phyloP scores from a whole-genome alignment of 164 flowering plant genomes.

The Nymphaea colorata region DNA sequence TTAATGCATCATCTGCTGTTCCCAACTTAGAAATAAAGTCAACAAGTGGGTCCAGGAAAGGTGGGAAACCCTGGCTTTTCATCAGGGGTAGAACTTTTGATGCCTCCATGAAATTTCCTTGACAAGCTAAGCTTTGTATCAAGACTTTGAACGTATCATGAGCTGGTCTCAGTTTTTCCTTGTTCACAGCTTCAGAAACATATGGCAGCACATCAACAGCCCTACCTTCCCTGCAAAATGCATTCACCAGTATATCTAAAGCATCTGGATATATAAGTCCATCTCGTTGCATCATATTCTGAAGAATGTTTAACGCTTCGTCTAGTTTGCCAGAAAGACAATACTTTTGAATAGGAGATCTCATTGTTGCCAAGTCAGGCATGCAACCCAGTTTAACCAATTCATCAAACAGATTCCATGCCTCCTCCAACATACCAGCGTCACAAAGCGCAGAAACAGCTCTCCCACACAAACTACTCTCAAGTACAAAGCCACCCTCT shows the following conservation, averaged over 20 bases:
- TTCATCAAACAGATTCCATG: conserved; percentile 24
- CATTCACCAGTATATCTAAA: conserved; percentile 36
- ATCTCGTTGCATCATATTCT: conserved; percentile 30
- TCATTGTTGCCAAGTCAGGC: conserved; percentile 29
- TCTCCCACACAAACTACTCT: conserved; percentile 18
- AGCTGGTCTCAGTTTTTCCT: conserved; percentile 32
- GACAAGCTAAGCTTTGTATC: conserved; percentile 32
- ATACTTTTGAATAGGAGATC: conserved; percentile 39
- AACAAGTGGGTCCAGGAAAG: conserved; percentile 48
- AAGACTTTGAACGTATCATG: conserved; percentile 49
- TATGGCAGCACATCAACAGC: conserved; percentile 40
- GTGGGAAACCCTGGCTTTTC: conserved; percentile 65
- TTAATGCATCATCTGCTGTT: conserved; percentile 48
- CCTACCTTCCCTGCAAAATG: conserved; percentile 33
- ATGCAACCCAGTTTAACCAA: conserved; percentile 19
- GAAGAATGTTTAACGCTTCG: conserved; percentile 35
- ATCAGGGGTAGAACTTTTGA: conserved; percentile 38
- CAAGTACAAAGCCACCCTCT: conserved; percentile 35
- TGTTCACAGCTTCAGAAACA: conserved; percentile 26
- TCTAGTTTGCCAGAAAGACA: conserved; percentile 48
- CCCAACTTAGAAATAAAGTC: conserved; percentile 44
- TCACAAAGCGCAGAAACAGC: conserved; percentile 32
- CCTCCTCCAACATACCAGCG: conserved; percentile 30
- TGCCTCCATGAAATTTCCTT: conserved; percentile 46
- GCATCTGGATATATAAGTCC: conserved; percentile 31